These are phyloP conservation scores for Peronospora farinosa DNA, from an alignment of 352 stramenopile genomes.

Conservation along the genomic window DNA sequence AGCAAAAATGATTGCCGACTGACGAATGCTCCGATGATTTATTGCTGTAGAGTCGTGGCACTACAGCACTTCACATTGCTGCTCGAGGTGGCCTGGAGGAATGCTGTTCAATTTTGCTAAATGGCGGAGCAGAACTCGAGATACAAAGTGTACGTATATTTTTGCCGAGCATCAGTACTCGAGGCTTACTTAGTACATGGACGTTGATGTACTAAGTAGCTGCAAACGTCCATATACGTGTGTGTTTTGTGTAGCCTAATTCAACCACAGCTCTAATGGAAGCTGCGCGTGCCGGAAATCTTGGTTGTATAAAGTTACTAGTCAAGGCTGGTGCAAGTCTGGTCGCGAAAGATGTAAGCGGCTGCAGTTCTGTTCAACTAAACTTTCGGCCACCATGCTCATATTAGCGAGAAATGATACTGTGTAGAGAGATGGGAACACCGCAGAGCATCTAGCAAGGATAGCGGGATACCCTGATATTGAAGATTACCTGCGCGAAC, in stretches of 20 bases:
- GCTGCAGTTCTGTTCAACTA: not conserved
- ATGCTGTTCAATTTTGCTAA: conserved; percentile 61
- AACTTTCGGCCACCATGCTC: not conserved
- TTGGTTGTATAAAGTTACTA: conserved; percentile 67
- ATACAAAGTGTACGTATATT: conserved; percentile 57
- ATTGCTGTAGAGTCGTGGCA: conserved; percentile 59
- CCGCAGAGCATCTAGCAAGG: conserved; percentile 56
- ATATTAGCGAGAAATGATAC: not conserved
- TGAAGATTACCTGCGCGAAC: conserved; percentile 73
- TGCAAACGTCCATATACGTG: conserved; percentile 1
- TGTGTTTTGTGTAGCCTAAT: conserved; percentile 45
- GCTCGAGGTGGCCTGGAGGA: conserved; percentile 69
- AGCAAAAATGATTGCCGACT: conserved; percentile 8
- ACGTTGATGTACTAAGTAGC: not conserved
- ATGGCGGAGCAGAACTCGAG: conserved; percentile 63
- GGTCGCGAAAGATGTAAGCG: conserved; percentile 67
- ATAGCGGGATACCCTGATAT: conserved; percentile 58
- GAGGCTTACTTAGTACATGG: not conserved
- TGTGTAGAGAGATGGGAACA: conserved; percentile 64
- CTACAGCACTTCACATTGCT: conserved; percentile 76
- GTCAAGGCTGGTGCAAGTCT: conserved; percentile 62
- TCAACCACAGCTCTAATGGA: conserved; percentile 86
- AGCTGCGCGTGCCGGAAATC: conserved; percentile 70
- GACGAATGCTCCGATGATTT: conserved; percentile 2
- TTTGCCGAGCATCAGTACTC: not conserved